Percentiles rank a stretch among this genome's conserved stretches.
Evolutionary conservation across 352 stramenopile genomes (phyloP).

Genomic region (Pythium chondricola): DNA sequence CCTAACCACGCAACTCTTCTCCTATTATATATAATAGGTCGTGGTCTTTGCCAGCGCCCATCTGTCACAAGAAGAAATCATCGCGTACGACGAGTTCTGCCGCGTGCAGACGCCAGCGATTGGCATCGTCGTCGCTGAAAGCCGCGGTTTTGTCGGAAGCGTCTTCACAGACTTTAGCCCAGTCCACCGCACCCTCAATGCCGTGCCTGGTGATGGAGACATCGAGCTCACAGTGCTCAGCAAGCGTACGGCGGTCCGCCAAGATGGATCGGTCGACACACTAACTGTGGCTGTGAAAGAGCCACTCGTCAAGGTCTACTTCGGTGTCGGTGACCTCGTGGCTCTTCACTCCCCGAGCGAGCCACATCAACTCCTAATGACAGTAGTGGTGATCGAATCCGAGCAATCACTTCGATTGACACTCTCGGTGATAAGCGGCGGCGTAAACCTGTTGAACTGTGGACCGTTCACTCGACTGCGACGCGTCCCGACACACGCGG

Average conservation of each 20-base stretch:
- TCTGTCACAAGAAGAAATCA: constrained; percentile 31
- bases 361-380: background rate
- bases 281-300: constrained; percentile 16
- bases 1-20: no score
- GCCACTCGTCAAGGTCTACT: constrained; percentile 9
- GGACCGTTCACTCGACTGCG: background rate
- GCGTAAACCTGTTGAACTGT: background rate
- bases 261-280: background rate
- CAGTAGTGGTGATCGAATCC: background rate
- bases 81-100: constrained; percentile 47
- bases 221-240: constrained; percentile 17
- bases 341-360: background rate
- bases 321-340: constrained; percentile 11
- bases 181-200: constrained; percentile 9
- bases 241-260: constrained; percentile 9
- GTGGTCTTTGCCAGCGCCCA: constrained; percentile 32
- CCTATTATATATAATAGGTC: constrained; percentile 16
- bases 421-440: background rate
- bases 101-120: constrained; percentile 29
- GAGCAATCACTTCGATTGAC: background rate
- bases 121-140: constrained; percentile 32
- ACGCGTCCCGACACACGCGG: background rate
- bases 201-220: constrained; percentile 2
- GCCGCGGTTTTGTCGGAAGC: constrained; percentile 26
- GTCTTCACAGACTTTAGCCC: constrained; percentile 33